Percentiles rank a stretch among this genome's conserved stretches.
phyloP scores from a whole-genome alignment of 2,329 filamentous ascomycete species.

The Myriangium duriaei region DNA sequence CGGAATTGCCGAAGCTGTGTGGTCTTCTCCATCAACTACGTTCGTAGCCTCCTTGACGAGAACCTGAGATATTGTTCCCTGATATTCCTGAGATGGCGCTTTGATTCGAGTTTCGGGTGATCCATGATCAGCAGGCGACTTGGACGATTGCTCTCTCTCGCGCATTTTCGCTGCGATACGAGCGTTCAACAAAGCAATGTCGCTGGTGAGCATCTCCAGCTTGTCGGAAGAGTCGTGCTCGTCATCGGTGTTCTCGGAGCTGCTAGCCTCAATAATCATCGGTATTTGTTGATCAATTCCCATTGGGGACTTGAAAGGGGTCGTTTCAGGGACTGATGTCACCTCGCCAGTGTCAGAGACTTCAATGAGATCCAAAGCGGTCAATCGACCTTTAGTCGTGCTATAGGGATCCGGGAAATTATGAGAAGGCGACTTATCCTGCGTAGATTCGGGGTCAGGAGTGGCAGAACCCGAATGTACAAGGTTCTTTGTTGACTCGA shows the following conservation, averaged over 20 bases:
- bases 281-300: slow-evolving; percentile 35
- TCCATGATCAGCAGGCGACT: slow-evolving; percentile 19
- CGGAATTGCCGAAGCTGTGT: not conserved
- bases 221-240: slow-evolving; percentile 25
- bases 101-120: not conserved
- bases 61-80: too few relatives aligned
- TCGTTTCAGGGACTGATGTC: not conserved
- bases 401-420: too few relatives aligned
- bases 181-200: not conserved
- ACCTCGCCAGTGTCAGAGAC: not conserved
- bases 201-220: slow-evolving; percentile 2
- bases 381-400: not conserved
- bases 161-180: not conserved
- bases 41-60: too few relatives aligned
- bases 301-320: not conserved
- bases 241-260: slow-evolving; percentile 42
- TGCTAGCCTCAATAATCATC: slow-evolving; percentile 76
- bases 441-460: too few relatives aligned
- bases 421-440: too few relatives aligned
- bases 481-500: too few relatives aligned
- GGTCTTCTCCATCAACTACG: not conserved
- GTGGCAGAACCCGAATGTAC: too few relatives aligned
- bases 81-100: not conserved
- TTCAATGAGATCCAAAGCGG: not conserved
- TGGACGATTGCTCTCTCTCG: not conserved